phyloP scores from a whole-genome alignment of 345 rosid species.

The Boechera stricta region DNA sequence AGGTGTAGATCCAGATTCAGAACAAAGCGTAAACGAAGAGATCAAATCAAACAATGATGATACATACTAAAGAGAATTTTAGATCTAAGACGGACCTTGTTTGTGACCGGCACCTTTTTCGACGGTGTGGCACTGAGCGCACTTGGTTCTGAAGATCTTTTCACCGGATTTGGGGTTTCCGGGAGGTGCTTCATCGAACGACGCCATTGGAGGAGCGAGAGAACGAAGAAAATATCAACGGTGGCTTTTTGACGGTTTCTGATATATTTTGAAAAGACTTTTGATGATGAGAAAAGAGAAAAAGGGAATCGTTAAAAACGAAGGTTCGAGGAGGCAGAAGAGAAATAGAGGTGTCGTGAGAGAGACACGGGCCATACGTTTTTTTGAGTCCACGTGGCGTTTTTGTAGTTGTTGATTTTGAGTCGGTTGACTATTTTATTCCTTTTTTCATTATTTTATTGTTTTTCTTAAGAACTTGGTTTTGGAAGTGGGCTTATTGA shows the following conservation, averaged over 20 bases:
- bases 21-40: background rate
- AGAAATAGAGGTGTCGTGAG: conserved; percentile 25
- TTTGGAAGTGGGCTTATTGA: background rate
- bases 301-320: background rate
- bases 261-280: background rate
- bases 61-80: background rate
- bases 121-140: conserved; percentile 67
- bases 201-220: conserved; percentile 58
- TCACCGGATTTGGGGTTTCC: conserved; percentile 75
- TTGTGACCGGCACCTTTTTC: conserved; percentile 97
- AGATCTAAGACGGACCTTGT: conserved; percentile 61
- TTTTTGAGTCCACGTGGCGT: conserved; percentile 10
- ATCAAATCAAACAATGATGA: background rate
- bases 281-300: background rate
- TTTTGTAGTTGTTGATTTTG: background rate
- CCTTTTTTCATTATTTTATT: background rate
- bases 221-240: background rate
- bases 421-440: conserved; percentile 30
- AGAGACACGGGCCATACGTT: conserved; percentile 30
- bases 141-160: conserved; percentile 85
- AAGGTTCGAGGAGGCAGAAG: conserved; percentile 19
- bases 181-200: conserved; percentile 84
- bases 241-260: conserved; percentile 3
- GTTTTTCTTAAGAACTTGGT: background rate
- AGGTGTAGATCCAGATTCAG: conserved; percentile 1